Evolutionary conservation across 495 filamentous ascomycete genomes (phyloP), one percentile per base, ranked within the genome.

Genomic region (Amorphotheca resinae): DNA sequence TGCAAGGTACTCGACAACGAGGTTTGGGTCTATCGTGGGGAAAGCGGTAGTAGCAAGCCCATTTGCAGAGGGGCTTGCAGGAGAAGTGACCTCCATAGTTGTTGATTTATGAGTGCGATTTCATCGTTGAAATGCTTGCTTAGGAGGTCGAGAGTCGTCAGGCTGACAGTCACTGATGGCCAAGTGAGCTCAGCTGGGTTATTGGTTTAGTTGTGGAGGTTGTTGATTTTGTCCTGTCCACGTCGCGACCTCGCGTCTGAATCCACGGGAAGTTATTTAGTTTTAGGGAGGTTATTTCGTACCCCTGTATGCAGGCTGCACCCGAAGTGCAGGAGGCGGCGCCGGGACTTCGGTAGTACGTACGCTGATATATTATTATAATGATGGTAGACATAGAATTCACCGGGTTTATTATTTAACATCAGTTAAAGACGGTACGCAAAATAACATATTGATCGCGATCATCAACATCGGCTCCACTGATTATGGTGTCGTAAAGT

Each of bases 1-100:
- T 28, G 67, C 69, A 42, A 96, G 72, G 65, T 95, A 80, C 37
- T 88, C 80, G 39, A 95, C 73, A 31, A 98, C 62, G 37, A 67
- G 54, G 38, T 42, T 51, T 0, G 70, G 67, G 51, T 73, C 66
- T 34, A 64, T 51, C 25, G 63, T 59, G 26, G 38, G 38, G 44
- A 73, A 72, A 31, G 64, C 48, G 46, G 63, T 49, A 26, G 62
- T 48, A 33, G 62, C 48, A 26, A 62, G 53, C 55, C 66, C 65
- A 51, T 69, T 69, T 17, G 64, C 21, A 31, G 55, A 60, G 28
- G 63, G 55, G 45, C 54, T 59, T 41, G 55, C 50, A 33, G 65
- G 55, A 48, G 62, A 56, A 52, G 57, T 54, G 42, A 66, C 52
- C 53, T 74, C 70, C 68, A 72, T 72, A 20, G 14, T 37, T 42